Base-by-base conservation (phyloP, 1,139 yeast genomes). In the Casaregolazyma lundiana region DNA sequence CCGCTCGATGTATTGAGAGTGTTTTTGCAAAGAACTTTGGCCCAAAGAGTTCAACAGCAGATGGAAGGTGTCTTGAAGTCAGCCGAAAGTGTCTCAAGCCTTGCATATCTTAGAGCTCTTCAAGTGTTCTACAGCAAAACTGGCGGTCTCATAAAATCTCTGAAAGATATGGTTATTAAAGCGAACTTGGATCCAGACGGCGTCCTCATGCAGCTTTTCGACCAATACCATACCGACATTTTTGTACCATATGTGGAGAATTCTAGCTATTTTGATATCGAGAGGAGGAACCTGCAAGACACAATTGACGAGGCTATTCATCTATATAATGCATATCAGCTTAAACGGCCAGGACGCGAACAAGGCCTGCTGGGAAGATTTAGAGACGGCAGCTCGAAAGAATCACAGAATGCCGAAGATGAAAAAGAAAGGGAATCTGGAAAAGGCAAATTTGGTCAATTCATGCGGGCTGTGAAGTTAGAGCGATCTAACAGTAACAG, bases 21-120 rank as follows among this genome's bases (percentile, higher is more conserved):
- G 7, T 83, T 90, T 57, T 70, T 87, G 34, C 88, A 85, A 60
- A 76, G 95, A 57, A 73, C 86, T 6, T 87, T 83, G 65, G 92
- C 86, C 0, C 95, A 86, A 60, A 76, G 71, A 22, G 64, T 90
- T 35, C 87, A 82, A 55, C 78, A 80, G 24, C 79, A 84, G 55
- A 73, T 88, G 16, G 81, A 81, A 50, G 69, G 77, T 1, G 69
- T 85, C 38, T 67, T 90, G 39, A 80, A 75, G 47, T 76, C 76
- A 48, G 84, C 96, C 0, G 76, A 80, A 47, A 73, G 83, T 1
- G 71, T 78, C 6, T 78, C 88, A 20, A 72, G 80, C 1, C 43
- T 45, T 16, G 89, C 96, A 0, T 90, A 85, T 62, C 80, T 89
- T 6, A 75, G 97, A 57, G 75, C 84, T 1, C 67, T 92, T 35